These are phyloP conservation scores for Guyanaporus albipodus DNA, from an alignment of 768 basidiomycete species.

Conservation along the genomic window DNA sequence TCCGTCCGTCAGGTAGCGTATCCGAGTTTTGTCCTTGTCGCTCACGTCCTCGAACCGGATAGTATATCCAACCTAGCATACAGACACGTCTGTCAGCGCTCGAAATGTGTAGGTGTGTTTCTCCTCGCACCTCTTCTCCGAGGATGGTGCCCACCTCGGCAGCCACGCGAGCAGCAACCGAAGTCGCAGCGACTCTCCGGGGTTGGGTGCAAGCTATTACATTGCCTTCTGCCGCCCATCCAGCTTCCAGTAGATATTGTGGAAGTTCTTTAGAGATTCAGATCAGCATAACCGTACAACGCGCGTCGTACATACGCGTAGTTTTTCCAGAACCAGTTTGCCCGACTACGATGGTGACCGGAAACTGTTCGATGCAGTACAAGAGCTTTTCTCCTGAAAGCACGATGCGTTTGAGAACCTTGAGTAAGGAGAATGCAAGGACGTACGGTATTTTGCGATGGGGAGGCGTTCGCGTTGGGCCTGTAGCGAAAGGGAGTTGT, in stretches of 20 bases:
- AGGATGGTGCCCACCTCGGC: constrained; percentile 85
- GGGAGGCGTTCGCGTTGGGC: constrained; percentile 80
- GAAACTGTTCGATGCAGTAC: constrained; percentile 78
- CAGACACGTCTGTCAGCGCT: constrained; percentile 5
- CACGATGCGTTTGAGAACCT: not conserved
- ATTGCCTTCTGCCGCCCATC: constrained; percentile 83
- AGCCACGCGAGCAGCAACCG: constrained; percentile 87
- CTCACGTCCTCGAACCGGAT: constrained; percentile 96
- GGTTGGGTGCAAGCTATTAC: constrained; percentile 94
- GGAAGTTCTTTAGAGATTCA: constrained; percentile 67
- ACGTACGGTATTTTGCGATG: constrained; percentile 81
- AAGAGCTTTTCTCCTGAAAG: constrained; percentile 69
- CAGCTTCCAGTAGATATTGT: constrained; percentile 89
- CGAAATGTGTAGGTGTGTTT: not conserved
- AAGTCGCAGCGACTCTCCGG: constrained; percentile 90
- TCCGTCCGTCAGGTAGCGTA: constrained; percentile 97
- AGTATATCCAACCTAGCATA: constrained; percentile 84
- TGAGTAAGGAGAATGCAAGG: constrained; percentile 19
- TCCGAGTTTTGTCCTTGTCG: constrained; percentile 76
- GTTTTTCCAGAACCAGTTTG: constrained; percentile 98
- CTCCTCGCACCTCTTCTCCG: constrained; percentile 71
- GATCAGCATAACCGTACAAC: not conserved
- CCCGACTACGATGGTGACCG: constrained; percentile 84
- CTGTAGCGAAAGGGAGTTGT: constrained; percentile 57
- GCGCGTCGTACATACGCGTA: constrained; percentile 62